Evolutionary conservation across 306 rosid genomes (phyloP), one percentile per base, ranked within the genome.

Genomic region (Rubus parviflorus): DNA sequence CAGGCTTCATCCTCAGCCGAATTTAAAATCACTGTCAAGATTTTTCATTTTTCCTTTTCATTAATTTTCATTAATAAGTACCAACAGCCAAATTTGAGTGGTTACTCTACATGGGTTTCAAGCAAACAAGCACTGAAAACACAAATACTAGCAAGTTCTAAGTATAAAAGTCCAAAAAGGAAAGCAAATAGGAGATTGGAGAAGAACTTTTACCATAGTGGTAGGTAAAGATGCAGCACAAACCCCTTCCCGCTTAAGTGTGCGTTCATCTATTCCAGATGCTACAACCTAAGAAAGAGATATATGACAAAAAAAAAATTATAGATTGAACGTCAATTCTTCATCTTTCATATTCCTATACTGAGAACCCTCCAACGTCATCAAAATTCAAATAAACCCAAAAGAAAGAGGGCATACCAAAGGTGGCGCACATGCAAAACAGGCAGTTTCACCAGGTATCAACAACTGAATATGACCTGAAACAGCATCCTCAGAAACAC

Each of bases 401-500:
- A 56, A 64, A 62, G 14, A 8, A 54, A 25, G 37, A 37, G 2
- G 35, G 35, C 90, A 58, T 86, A 95, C 99, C 92, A 95, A 80
- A 84, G 98, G 98, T 76, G 99, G 97, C 70, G 99, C 97, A 78
- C 99, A 92, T 66, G 99, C 99, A 88, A 95, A 95, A 88, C 99
- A 95, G 61, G 97, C 99, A 77, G 91, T 92, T 87, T 95, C 99
- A 68, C 99, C 98, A 43, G 98, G 99, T 65, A 95, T 84, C 68
- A 95, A 83, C 83, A 95, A 75, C 86, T 95, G 99, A 86, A 95
- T 95, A 83, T 92, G 98, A 78, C 99, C 97, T 57, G 99, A 95
- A 81, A 95, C 99, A 45, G 97, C 98, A 79, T 95, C 98, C 90
- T 92, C 99, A 20, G 99, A 95, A 53, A 95, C 98, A 81, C 99